Conservation (phyloP, 2,329 filamentous ascomycete species). For the Remersonia thermophila region DNA sequence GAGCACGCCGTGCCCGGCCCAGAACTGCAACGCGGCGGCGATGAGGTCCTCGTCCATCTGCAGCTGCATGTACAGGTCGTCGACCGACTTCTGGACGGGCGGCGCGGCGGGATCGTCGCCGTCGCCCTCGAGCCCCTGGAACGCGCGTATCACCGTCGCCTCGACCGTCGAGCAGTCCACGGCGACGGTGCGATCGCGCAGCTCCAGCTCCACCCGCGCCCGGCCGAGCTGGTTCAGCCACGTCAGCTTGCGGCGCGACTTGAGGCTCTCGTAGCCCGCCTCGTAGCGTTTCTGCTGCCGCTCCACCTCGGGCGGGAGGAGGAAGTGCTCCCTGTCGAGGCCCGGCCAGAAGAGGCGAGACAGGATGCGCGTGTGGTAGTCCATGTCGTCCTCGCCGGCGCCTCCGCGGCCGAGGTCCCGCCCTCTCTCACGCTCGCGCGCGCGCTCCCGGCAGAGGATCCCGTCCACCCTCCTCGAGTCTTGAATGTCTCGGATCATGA, state of each 20-base stretch:
- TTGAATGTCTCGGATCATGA: conserved; percentile 89
- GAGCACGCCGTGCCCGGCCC: conserved; percentile 57
- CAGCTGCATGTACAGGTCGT: conserved; percentile 42
- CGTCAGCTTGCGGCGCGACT: conserved; percentile 71
- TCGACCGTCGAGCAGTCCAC: conserved; percentile 73
- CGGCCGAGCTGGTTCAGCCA: conserved; percentile 79
- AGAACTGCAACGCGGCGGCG: conserved; percentile 54
- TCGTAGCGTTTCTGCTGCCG: conserved; percentile 60
- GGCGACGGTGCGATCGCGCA: conserved; percentile 64
- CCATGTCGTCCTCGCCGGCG: conserved; percentile 12
- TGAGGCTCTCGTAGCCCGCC: conserved; percentile 63
- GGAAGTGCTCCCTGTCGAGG: conserved; percentile 57
- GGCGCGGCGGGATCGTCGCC: conserved; percentile 22
- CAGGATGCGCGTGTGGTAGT: conserved; percentile 69
- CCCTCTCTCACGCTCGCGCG: background rate
- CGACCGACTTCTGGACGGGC: conserved; percentile 32
- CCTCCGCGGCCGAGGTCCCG: background rate
- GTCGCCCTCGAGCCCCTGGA: conserved; percentile 39
- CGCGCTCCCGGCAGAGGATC: conserved; percentile 37
- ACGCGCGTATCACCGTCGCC: conserved; percentile 76
- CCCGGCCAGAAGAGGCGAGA: conserved; percentile 91
- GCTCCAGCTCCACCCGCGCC: conserved; percentile 66
- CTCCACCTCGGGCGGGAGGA: conserved; percentile 45
- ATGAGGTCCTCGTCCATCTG: conserved; percentile 66
- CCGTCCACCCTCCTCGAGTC: conserved; percentile 68